phyloP scores from a whole-genome alignment of 352 stramenopile genomes.

The Phytophthora sp. region DNA sequence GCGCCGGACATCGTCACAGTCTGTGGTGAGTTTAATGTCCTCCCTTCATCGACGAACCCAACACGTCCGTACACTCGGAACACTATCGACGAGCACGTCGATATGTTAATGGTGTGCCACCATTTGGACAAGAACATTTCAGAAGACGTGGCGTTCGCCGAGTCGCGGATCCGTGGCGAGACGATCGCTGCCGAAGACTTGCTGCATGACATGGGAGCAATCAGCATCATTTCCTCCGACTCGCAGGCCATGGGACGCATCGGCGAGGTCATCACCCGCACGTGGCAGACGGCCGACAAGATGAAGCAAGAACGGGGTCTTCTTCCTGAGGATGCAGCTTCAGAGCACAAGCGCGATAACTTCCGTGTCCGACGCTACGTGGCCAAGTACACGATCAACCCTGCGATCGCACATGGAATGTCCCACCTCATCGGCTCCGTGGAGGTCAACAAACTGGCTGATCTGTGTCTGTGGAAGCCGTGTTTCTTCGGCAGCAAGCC shows the following conservation, averaged over 20 bases:
- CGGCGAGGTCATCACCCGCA: constrained; percentile 96
- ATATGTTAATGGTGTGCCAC: constrained; percentile 99
- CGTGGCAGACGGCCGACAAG: constrained; percentile 98
- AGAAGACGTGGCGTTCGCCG: constrained; percentile 98
- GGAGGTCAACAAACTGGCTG: constrained; percentile 93
- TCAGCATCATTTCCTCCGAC: constrained; percentile 97
- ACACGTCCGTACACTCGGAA: constrained; percentile 97
- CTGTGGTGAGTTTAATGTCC: constrained; percentile 92
- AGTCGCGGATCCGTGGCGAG: constrained; percentile 96
- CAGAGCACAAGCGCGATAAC: constrained; percentile 88
- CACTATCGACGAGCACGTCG: constrained; percentile 98
- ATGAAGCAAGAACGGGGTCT: constrained; percentile 95
- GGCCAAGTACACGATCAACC: constrained; percentile 99
- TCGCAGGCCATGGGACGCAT: constrained; percentile 98
- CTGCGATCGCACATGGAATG: constrained; percentile 97
- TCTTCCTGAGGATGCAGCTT: constrained; percentile 84
- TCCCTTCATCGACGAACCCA: constrained; percentile 97
- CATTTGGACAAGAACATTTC: constrained; percentile 96
- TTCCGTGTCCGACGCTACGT: constrained; percentile 95
- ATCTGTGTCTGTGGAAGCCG: constrained; percentile 96
- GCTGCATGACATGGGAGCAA: constrained; percentile 97
- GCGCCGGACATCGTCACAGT: constrained; percentile 98
- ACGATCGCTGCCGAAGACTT: constrained; percentile 98
- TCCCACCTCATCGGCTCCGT: constrained; percentile 94
- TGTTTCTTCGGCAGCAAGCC: constrained; percentile 96